A percentile compares a stretch with the other conserved stretches of the same genome.
Evolutionary conservation across 140 eudicot species (phyloP).

Genomic region (Anethum foeniculum): DNA sequence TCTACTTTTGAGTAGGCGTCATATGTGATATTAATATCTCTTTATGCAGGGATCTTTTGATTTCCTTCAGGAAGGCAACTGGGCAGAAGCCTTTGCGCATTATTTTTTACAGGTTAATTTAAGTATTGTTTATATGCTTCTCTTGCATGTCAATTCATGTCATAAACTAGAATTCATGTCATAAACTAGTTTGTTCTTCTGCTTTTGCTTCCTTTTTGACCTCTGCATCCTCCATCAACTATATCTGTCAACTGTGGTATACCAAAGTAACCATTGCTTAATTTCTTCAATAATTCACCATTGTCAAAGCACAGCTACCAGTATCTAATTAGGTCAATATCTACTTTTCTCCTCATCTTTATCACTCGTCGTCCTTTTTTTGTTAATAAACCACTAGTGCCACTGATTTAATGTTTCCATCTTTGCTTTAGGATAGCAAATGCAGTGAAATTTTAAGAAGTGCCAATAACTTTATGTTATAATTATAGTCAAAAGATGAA

Average conservation of each 20-base stretch:
- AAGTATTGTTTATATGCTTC: neutral
- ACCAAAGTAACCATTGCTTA: neutral
- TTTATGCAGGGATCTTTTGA: constrained; percentile 33
- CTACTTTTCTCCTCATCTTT: neutral
- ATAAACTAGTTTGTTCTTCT: neutral
- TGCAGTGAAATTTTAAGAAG: neutral
- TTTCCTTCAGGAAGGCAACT: constrained; percentile 43
- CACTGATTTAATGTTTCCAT: neutral
- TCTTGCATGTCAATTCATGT: neutral
- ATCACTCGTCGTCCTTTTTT: neutral
- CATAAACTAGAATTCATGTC: neutral
- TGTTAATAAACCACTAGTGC: neutral
- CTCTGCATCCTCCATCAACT: neutral
- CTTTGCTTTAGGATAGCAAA: neutral
- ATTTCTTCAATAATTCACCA: neutral
- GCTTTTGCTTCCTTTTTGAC: neutral
- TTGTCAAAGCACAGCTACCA: neutral
- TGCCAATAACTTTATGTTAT: neutral
- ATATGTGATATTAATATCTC: neutral
- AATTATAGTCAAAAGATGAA: neutral
- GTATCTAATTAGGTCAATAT: neutral
- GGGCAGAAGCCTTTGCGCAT: constrained; percentile 45
- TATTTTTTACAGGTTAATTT: constrained; percentile 34
- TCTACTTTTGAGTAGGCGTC: neutral
- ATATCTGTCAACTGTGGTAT: neutral